phyloP scores from a whole-genome alignment of 2,329 filamentous ascomycete species.

The Trichoderma simmonsii region DNA sequence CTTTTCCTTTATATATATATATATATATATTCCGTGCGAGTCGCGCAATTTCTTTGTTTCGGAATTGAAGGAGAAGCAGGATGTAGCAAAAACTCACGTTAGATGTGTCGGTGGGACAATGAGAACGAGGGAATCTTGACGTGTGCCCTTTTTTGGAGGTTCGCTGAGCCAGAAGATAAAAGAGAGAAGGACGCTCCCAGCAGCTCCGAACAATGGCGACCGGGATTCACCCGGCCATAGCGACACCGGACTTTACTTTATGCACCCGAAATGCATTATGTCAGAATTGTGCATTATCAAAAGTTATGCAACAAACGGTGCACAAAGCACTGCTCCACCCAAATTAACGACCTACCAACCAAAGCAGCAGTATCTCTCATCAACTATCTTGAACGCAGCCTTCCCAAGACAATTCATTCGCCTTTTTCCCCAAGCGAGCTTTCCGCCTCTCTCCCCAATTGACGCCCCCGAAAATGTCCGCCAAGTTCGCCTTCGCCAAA shows the following conservation, averaged over 20 bases:
- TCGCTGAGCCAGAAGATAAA: too few species aligned
- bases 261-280: neutral
- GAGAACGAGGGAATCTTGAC: neutral
- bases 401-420: neutral
- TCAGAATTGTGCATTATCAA: neutral
- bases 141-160: neutral
- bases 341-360: neutral
- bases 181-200: neutral
- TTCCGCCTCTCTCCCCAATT: neutral
- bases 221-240: constrained; percentile 11
- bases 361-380: neutral
- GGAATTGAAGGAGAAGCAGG: neutral
- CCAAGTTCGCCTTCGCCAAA: constrained; percentile 88
- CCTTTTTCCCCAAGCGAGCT: too few species aligned
- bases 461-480: constrained; percentile 63
- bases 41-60: neutral
- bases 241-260: constrained; percentile 15
- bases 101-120: neutral
- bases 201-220: constrained; percentile 5
- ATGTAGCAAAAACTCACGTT: neutral
- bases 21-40: neutral
- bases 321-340: neutral
- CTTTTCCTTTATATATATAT: too few species aligned
- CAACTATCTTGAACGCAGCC: neutral
- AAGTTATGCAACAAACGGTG: neutral